phyloP scores from a whole-genome alignment of 441 rosid species.

The Melastoma candidum region DNA sequence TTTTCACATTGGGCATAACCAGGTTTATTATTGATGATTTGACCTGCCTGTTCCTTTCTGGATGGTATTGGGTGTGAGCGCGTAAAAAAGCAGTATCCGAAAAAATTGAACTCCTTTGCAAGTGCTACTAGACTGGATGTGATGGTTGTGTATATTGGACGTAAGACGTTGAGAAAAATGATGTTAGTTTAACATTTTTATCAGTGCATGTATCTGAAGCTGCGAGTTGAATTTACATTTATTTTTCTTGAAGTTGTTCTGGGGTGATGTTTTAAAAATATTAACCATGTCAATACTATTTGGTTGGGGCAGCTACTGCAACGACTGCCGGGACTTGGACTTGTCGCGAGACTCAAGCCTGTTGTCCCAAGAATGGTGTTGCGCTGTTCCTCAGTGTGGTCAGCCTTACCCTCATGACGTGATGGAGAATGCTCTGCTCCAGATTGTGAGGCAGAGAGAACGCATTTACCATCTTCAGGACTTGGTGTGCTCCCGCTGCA shows the following conservation, averaged over 20 bases:
- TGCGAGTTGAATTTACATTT: too few relatives aligned
- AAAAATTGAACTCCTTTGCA: too few relatives aligned
- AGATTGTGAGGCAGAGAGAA: conserved; percentile 77
- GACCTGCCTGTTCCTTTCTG: too few relatives aligned
- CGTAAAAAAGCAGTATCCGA: too few relatives aligned
- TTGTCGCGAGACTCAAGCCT: conserved; percentile 64
- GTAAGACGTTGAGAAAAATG: too few relatives aligned
- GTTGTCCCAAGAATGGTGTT: conserved; percentile 74
- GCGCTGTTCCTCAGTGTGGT: conserved; percentile 77
- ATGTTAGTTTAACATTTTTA: too few relatives aligned
- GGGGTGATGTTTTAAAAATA: too few relatives aligned
- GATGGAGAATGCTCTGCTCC: conserved; percentile 83
- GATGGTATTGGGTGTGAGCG: too few relatives aligned
- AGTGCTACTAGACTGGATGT: too few relatives aligned
- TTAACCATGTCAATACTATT: not conserved
- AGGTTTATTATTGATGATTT: not conserved
- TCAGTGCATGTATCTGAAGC: too few relatives aligned
- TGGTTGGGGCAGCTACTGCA: conserved; percentile 66
- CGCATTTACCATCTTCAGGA: conserved; percentile 83
- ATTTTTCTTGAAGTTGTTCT: too few relatives aligned
- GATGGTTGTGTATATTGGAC: too few relatives aligned
- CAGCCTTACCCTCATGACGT: conserved; percentile 70
- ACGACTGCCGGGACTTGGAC: conserved; percentile 90
- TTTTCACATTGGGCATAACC: not conserved
- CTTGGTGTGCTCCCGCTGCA: conserved; percentile 71